Evolutionary conservation across 192 early-diverging fungal genomes (phyloP), one percentile per base, ranked within the genome.

Genomic region (Phycomyces blakesleeanus): DNA sequence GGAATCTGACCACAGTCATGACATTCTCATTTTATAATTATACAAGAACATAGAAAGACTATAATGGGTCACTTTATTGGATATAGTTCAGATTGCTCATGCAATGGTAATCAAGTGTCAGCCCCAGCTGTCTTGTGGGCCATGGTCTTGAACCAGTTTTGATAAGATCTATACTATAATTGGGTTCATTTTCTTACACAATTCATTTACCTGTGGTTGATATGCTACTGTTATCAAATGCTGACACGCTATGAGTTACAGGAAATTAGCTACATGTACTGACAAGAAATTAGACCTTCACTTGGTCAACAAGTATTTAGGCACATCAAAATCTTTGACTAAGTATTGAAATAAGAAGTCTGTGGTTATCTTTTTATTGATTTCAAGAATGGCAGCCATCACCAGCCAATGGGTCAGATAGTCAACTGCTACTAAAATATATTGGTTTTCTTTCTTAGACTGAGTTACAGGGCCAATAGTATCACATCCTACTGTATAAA

Each of bases 391-490:
- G 0, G 67, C 67, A 0, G 1, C n/a, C 0, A 66, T 66, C 8
- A 68, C 50, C 0, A 63, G 72, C 63, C 66, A 74, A 16, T 40
- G 57, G 3, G 64, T 75, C 2, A 62, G 14, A 27, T 75, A 67
- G 41, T 69, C 67, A 3, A 65, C 55, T 8, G 63, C 72, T 0
- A 64, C 41, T 3, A 75, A 21, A 8, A 75, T 69, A 37, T 64
- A 67, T 0, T 24, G 1, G 15, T 68, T 71, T 18, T 63, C 62
- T 25, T 29, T 10, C 0, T 37, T 24, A 0, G 59, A 41, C 6
- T 21, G 1, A 1, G n/a, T 1, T 11, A 66, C 18, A 1, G 57
- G 64, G 0, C 64, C 64, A 10, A 66, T 38, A 4, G 57, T 49
- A 54, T 66, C 64, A 37, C 27, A 42, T 1, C 50, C 64, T 5